Base-by-base conservation (phyloP, 2,329 filamentous ascomycete genomes). In the Penicillium fuscoglaucum region DNA sequence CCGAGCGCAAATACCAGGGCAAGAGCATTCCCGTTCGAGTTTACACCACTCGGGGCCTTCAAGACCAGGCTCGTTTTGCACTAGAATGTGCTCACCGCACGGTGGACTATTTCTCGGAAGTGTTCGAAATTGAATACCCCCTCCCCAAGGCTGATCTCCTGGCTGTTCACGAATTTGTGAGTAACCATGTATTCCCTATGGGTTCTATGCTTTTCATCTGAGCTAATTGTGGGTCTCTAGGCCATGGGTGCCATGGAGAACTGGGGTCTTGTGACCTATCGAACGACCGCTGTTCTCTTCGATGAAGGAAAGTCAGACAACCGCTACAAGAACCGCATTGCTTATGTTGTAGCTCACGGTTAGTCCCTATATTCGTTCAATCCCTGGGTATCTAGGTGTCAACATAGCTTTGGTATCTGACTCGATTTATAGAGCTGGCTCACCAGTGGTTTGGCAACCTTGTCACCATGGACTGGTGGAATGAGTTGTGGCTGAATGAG, bases 391-490 rank as follows among this genome's bases (percentile, higher is more conserved):
- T 12, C 29, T 13, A 21, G 17, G 21, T 26, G 7, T 13, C 46
- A 24, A 26, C 6, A 19, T 26, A 15, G 10, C 19, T 21, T 60
- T 46, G 26, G 21, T 19, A 21, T 40, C 24, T 48, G 28, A 44
- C 43, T 55, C 24, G 21, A 33, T 35, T 46, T 6, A 37, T 52
- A 79, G 95, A 99, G 76, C 83, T 99, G 61, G 95, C 93, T 56
- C 92, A 96, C 72, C 92, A 96, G 78, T 96, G 93, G 93, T 96
- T 96, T 68, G 92, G 92, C 39, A 96, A 96, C 74, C 84, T 96
- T 12, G 92, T 96, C 44, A 96, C 93, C 6, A 96, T 96, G 92
- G 91, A 96, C 74, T 96, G 92, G 91, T 95, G 90, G 91, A 91
- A 89, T 72, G 90, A 96, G 78, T 84, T 95, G 41, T 96, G 92